Evolutionary conservation across 441 rosid genomes (phyloP).

Genomic region (Erodium moschatum): DNA sequence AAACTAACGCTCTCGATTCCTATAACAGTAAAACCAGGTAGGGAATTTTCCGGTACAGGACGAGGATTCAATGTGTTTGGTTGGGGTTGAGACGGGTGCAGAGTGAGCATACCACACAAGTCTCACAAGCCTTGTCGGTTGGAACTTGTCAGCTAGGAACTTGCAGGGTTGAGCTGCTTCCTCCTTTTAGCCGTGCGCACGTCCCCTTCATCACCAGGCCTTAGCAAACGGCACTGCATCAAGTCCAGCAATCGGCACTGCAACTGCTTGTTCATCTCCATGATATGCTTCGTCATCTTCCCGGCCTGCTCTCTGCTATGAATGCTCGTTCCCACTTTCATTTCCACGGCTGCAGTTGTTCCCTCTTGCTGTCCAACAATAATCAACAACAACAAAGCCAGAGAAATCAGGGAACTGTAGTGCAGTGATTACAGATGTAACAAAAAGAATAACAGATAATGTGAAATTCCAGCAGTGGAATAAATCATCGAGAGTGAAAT

Average conservation of each 20-base stretch:
- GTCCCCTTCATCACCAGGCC: conserved; percentile 14
- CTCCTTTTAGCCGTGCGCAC: conserved; percentile 13
- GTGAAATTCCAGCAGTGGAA: background rate
- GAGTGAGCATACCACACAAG: too few relatives aligned
- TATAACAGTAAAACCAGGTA: too few relatives aligned
- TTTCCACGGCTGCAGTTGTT: conserved; percentile 31
- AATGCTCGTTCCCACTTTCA: conserved; percentile 32
- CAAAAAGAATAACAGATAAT: background rate
- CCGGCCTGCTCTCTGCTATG: conserved; percentile 31
- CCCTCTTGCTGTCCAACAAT: conserved; percentile 27
- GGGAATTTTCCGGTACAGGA: too few relatives aligned
- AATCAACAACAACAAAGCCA: background rate
- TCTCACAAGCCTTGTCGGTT: background rate
- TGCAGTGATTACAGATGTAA: too few relatives aligned
- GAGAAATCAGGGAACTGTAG: background rate
- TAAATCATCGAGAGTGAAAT: too few relatives aligned
- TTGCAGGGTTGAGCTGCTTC: conserved; percentile 21
- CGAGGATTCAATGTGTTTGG: too few relatives aligned
- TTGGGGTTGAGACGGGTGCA: too few relatives aligned
- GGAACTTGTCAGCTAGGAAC: background rate
- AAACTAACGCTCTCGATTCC: too few relatives aligned
- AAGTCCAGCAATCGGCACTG: conserved; percentile 38
- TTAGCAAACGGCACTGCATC: conserved; percentile 30
- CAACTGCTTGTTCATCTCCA: conserved; percentile 41
- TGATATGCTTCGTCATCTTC: conserved; percentile 38